A percentile compares a stretch with the other conserved stretches of the same genome.
These are phyloP conservation scores for Populus deltoides DNA, from an alignment of 345 rosid species.

Conservation along the genomic window DNA sequence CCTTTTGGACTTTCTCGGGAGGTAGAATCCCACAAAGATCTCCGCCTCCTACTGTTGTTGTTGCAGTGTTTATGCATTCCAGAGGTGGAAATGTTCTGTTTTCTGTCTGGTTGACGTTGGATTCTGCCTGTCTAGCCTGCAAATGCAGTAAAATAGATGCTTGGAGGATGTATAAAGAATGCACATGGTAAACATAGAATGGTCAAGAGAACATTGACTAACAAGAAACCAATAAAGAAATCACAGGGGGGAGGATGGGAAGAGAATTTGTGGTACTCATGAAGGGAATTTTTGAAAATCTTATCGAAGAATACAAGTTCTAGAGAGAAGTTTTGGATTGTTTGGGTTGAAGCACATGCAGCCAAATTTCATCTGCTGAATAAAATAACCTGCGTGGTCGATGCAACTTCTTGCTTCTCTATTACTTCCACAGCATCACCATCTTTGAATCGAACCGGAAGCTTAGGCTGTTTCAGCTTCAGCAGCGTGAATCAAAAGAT, in stretches of 20 bases:
- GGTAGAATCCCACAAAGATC: neutral
- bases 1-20: conserved; percentile 14
- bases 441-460: neutral
- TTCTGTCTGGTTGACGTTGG: neutral
- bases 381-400: conserved; percentile 8
- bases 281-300: neutral
- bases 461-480: neutral
- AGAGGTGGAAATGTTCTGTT: neutral
- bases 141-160: neutral
- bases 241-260: neutral
- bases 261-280: neutral
- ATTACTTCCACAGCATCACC: conserved; percentile 7
- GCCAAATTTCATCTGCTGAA: neutral
- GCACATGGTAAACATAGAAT: neutral
- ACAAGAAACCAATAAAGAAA: neutral
- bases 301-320: neutral
- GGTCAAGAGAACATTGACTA: neutral
- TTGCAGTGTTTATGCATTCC: neutral
- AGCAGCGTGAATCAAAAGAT: conserved; percentile 4
- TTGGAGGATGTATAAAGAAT: neutral
- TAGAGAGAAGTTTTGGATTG: neutral
- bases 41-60: neutral
- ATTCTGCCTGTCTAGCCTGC: conserved; percentile 5
- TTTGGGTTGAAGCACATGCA: neutral
- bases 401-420: conserved; percentile 14